Conservation (phyloP, 2,329 filamentous ascomycete species). For the Aplosporella prunicola region DNA sequence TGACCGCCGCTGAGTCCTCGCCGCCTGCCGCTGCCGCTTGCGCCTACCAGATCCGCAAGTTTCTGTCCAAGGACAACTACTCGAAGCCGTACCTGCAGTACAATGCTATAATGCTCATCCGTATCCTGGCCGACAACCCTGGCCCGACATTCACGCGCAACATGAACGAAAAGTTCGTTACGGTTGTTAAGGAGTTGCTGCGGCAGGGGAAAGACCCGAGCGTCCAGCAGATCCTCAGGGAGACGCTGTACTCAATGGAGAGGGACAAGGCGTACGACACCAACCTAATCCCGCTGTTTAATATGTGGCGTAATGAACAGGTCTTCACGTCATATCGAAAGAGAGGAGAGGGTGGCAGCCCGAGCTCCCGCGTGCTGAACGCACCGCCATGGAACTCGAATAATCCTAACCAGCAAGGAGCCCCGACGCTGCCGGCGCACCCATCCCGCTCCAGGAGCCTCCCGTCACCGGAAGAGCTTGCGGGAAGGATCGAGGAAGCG, state of each 20-base stretch:
- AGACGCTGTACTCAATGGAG: slow-evolving; percentile 75
- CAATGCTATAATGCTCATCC: slow-evolving; percentile 90
- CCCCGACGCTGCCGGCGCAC: not conserved
- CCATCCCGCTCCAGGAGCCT: slow-evolving; percentile 18
- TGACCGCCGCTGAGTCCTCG: slow-evolving; percentile 89
- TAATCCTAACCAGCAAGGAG: slow-evolving; percentile 4
- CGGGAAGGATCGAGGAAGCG: slow-evolving; percentile 78
- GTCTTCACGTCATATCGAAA: not conserved
- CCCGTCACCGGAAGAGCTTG: slow-evolving; percentile 67
- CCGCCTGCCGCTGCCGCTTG: slow-evolving; percentile 75
- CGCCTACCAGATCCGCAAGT: slow-evolving; percentile 72
- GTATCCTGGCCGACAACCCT: slow-evolving; percentile 87
- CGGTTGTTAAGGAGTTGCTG: slow-evolving; percentile 65
- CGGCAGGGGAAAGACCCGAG: slow-evolving; percentile 60
- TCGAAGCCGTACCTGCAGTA: slow-evolving; percentile 67
- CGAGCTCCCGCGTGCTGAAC: slow-evolving; percentile 33
- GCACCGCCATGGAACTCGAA: slow-evolving; percentile 31
- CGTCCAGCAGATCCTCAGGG: slow-evolving; percentile 76
- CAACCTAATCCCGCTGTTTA: slow-evolving; percentile 58
- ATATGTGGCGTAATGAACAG: slow-evolving; percentile 70
- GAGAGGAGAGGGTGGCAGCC: slow-evolving; percentile 10
- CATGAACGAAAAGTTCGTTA: slow-evolving; percentile 74
- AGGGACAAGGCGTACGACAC: slow-evolving; percentile 63
- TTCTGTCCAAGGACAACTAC: slow-evolving; percentile 62
- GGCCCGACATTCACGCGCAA: slow-evolving; percentile 85